Base-by-base conservation (phyloP, 495 filamentous ascomycete genomes). In the Penicillium atrosanguineum region DNA sequence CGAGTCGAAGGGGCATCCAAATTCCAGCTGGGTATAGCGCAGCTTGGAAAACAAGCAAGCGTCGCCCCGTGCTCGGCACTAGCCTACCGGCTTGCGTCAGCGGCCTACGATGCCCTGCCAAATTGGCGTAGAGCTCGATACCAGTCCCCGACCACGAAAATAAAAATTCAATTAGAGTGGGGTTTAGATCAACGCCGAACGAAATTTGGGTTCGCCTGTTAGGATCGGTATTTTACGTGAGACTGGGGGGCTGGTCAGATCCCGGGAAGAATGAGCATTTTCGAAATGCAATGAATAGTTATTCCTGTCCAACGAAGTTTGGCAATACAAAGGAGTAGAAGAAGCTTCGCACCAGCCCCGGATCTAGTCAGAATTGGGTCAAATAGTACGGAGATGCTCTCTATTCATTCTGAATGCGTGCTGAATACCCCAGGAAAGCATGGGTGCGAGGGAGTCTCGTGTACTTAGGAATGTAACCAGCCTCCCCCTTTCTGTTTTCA, bases 381-480 rank as follows among this genome's bases (percentile, higher is more conserved):
- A 8, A 34, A 14, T 34, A 12, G 31, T 14, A 12, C 23, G 23
- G 23, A 23, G 23, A 23, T 34, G 11, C 31, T 34, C 28, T 9
- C 23, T 5, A 23, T 23, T 23, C 23, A 34, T 34, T 14, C 31
- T 34, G 11, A 34, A 34, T 15, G 2, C 12, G 31, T 34, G 0
- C 7, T 1, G 16, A 7, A 40, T 40, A 40, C 38, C 38, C 38
- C 38, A 40, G 5, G 38, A 40, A 14, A 40, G 38, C n/a, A 19
- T 16, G 16, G 31, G 18, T 47, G 21, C 7, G 12, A 21, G n/a
- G 38, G 26, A 39, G 40, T 53, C 48, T 41, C 23, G 26, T 53
- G 41, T 11, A 28, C 34, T 45, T 1, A 36, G 25, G 56, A 54
- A 58, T 58, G 56, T 42, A 26, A 36, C 31, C 44, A 46, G 38